A percentile compares a stretch with the other conserved stretches of the same genome.
Conservation (phyloP, 345 rosid species). For the Lepidium africanum region DNA sequence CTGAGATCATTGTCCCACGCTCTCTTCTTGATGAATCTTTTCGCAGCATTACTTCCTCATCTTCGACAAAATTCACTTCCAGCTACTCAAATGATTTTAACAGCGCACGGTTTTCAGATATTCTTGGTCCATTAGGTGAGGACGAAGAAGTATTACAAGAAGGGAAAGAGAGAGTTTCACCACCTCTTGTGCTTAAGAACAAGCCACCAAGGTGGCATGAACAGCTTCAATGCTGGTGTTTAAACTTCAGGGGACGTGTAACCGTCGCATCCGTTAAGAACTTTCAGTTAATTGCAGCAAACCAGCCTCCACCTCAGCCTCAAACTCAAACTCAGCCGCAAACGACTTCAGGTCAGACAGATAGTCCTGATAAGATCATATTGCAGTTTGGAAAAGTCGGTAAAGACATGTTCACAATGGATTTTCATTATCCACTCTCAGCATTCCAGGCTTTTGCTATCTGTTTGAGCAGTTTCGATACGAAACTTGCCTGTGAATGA, state of each 20-base stretch:
- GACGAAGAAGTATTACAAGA: slow-evolving; percentile 33
- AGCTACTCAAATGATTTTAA: slow-evolving; percentile 65
- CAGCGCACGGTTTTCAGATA: slow-evolving; percentile 82
- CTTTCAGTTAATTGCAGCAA: slow-evolving; percentile 84
- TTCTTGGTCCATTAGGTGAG: slow-evolving; percentile 48
- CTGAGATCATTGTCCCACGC: slow-evolving; percentile 61
- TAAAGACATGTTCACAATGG: slow-evolving; percentile 97
- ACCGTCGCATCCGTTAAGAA: slow-evolving; percentile 95
- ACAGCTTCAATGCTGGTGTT: slow-evolving; percentile 96
- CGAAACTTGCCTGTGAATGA: slow-evolving; percentile 95
- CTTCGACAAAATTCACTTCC: slow-evolving; percentile 47
- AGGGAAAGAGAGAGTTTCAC: slow-evolving; percentile 47
- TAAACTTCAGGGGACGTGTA: slow-evolving; percentile 88
- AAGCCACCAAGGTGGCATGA: slow-evolving; percentile 97
- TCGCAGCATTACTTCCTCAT: slow-evolving; percentile 57
- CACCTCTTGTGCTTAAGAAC: slow-evolving; percentile 64
- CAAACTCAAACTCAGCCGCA: slow-evolving; percentile 33
- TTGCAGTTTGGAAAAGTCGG: slow-evolving; percentile 94
- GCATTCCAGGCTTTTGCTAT: slow-evolving; percentile 95
- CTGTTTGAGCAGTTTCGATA: slow-evolving; percentile 95
- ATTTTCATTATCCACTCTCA: slow-evolving; percentile 81
- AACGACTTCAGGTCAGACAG: slow-evolving; percentile 31
- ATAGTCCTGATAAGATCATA: slow-evolving; percentile 62
- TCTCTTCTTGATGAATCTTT: slow-evolving; percentile 75
- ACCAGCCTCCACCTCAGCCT: slow-evolving; percentile 54